Evolutionary conservation across 1,284 basidiomycete genomes (phyloP), one percentile per base, ranked within the genome.

Genomic region (Puccinia polysora): DNA sequence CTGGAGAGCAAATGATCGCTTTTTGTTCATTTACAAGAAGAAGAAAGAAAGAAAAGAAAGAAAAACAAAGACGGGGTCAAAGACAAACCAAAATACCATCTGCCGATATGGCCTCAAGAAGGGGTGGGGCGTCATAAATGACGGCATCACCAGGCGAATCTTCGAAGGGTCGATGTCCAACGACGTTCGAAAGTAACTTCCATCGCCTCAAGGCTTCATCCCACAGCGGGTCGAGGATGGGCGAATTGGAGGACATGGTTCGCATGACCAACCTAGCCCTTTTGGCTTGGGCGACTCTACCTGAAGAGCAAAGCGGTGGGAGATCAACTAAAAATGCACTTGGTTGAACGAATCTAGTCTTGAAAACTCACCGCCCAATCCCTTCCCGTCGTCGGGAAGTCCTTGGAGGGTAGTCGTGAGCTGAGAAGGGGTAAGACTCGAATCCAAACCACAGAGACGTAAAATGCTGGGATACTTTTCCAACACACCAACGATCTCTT

Each of bases 81-180:
- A 43, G 10, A 72, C 69, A 32, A 18, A 72, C 69, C 53, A 63
- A 38, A 23, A 63, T 50, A 36, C 69, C 60, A 34, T 72, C 69
- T 32, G 60, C 60, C 30, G 69, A 72, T 43, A 72, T 62, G 7
- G 59, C 60, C 45, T 50, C 60, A 2, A 62, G 52, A 20, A 36
- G 30, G 10, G 53, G 25, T 12, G 52, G 23, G 32, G 50, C 34
- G 30, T 72, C 69, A 25, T 63, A 52, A 2, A 72, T 23, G 4
- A 53, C 43, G 2, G 45, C 15, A 49, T 72, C 69, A 1, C 69
- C 69, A n/a, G 69, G 5, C 12, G 32, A 28, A 45, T 72, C 69
- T 10, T 72, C 69, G 25, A 72, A 72, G 4, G 69, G 69, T 3
- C 69, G 69, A 56, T 72, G 69, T 8, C 69, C 69, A 43, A 72